These are phyloP conservation scores for Zasmidium cellare DNA, from an alignment of 2,329 filamentous ascomycete species.

Conservation along the genomic window DNA sequence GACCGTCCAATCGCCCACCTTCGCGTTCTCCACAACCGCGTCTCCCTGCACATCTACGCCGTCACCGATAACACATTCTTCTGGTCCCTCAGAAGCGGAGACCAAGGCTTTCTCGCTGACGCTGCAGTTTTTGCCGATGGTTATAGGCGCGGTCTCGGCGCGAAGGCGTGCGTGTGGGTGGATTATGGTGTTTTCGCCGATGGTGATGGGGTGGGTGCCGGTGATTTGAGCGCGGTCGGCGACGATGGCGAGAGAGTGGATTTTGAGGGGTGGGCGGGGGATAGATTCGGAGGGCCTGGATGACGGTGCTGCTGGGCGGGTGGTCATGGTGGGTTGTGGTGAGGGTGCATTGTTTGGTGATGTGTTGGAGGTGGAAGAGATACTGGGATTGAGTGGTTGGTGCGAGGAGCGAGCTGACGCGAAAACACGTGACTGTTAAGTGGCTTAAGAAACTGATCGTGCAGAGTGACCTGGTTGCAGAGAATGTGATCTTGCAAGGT, in stretches of 20 bases:
- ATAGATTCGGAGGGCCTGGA: conserved; percentile 4
- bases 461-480: too few species aligned
- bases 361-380: not conserved
- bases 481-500: not conserved
- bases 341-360: not conserved
- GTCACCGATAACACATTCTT: conserved; percentile 40
- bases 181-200: conserved; percentile 76
- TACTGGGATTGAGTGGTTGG: not conserved
- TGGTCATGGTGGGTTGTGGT: not conserved
- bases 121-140: conserved; percentile 60
- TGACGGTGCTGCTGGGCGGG: not conserved
- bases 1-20: conserved; percentile 30
- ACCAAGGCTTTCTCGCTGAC: conserved; percentile 66
- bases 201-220: conserved; percentile 77
- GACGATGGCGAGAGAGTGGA: conserved; percentile 50
- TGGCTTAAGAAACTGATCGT: too few species aligned
- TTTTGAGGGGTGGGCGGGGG: conserved; percentile 37
- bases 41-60: conserved; percentile 47
- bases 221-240: conserved; percentile 51
- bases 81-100: conserved; percentile 29
- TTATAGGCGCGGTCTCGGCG: conserved; percentile 43
- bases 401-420: not conserved
- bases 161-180: conserved; percentile 71
- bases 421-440: not conserved
- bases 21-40: conserved; percentile 39